Conservation (phyloP, 805 yeast species). For the Danielia oregonensis region DNA sequence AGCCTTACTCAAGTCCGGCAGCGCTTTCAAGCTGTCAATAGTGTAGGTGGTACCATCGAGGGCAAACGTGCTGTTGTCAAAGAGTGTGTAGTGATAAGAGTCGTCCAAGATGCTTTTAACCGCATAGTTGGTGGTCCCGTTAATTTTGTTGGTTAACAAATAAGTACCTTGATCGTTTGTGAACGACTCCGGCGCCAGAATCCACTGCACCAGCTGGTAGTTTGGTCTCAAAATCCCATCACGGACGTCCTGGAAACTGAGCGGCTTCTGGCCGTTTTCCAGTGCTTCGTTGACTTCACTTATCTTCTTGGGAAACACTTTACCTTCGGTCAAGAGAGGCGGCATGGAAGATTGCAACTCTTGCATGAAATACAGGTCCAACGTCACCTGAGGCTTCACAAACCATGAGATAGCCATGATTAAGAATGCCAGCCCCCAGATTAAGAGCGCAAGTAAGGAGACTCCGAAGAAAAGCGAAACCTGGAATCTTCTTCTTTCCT, state of each 20-base stretch:
- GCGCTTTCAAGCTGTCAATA: constrained; percentile 56
- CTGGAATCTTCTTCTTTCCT: not conserved
- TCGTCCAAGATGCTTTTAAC: constrained; percentile 52
- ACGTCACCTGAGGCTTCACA: not conserved
- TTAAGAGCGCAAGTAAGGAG: constrained; percentile 22
- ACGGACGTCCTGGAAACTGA: constrained; percentile 37
- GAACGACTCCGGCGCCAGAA: constrained; percentile 46
- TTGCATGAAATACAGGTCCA: not conserved
- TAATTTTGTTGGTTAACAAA: constrained; percentile 39
- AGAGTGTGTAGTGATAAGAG: constrained; percentile 42
- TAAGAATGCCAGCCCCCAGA: constrained; percentile 38
- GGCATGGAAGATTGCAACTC: not conserved
- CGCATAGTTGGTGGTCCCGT: constrained; percentile 44
- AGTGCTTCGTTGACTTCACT: not conserved
- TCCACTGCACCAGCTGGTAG: constrained; percentile 65
- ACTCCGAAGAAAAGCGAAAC: constrained; percentile 11
- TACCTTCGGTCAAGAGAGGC: not conserved
- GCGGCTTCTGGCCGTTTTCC: constrained; percentile 21
- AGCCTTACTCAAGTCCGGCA: constrained; percentile 61
- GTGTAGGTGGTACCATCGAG: constrained; percentile 37
- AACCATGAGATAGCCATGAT: constrained; percentile 9
- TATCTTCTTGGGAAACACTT: not conserved
- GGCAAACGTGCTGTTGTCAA: constrained; percentile 45
- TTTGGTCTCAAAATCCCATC: constrained; percentile 55
- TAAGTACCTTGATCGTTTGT: constrained; percentile 64